These are phyloP conservation scores for Cytospora leucostoma DNA, from an alignment of 2,329 filamentous ascomycete genomes.

Conservation along the genomic window DNA sequence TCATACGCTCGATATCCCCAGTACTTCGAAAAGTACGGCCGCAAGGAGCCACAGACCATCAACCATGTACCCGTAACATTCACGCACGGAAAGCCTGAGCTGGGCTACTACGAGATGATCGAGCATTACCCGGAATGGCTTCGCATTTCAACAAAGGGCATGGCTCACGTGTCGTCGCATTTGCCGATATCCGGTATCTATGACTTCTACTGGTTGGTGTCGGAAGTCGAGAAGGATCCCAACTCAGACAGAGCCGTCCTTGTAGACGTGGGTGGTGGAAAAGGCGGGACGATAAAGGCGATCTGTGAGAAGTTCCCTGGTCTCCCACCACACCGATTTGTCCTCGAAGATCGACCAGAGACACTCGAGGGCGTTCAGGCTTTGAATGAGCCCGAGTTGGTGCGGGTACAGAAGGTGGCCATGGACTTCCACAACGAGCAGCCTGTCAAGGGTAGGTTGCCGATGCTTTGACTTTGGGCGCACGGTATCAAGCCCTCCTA, in stretches of 20 bases:
- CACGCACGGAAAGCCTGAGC: conserved; percentile 31
- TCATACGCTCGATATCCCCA: conserved; percentile 25
- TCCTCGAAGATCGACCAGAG: conserved; percentile 37
- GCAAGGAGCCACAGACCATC: conserved; percentile 31
- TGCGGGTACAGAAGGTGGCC: conserved; percentile 32
- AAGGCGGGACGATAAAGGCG: conserved; percentile 34
- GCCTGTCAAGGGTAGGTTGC: conserved; percentile 34
- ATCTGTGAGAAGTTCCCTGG: conserved; percentile 31
- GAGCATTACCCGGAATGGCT: conserved; percentile 30
- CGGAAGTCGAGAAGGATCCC: conserved; percentile 20
- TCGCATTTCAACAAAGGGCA: conserved; percentile 34
- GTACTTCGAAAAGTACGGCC: conserved; percentile 34
- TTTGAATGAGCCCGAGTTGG: conserved; percentile 28
- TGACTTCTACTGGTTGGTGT: conserved; percentile 32
- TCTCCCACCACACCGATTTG: conserved; percentile 32
- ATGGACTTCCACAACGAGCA: conserved; percentile 36
- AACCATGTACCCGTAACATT: conserved; percentile 33
- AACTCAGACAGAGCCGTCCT: conserved; percentile 30
- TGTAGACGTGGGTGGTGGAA: conserved; percentile 38
- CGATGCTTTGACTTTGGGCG: not conserved
- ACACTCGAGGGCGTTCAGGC: conserved; percentile 31
- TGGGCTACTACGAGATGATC: conserved; percentile 34
- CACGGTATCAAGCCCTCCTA: not conserved
- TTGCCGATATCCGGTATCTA: conserved; percentile 36
- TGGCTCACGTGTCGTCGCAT: conserved; percentile 31